Conservation (phyloP, 306 rosid genomes). For the Abrus precatorius region DNA sequence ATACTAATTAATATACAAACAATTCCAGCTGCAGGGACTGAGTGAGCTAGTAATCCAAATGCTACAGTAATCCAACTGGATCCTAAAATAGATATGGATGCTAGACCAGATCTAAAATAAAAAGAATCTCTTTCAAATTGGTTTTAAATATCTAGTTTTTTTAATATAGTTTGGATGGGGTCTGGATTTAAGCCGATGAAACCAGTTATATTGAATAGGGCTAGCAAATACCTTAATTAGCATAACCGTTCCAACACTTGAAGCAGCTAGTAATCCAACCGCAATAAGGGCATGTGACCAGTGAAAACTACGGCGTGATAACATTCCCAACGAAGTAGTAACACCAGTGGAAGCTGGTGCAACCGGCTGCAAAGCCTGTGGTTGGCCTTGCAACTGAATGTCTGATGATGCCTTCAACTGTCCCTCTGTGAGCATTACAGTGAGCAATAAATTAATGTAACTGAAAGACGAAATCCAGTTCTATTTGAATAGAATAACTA, state of each 20-base stretch:
- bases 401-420: conserved; percentile 56
- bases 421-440: conserved; percentile 55
- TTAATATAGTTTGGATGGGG: too few relatives aligned
- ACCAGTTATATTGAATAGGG: too few relatives aligned
- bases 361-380: conserved; percentile 61
- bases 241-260: conserved; percentile 77
- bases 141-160: too few relatives aligned
- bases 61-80: too few relatives aligned
- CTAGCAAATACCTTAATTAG: conserved; percentile 67
- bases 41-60: too few relatives aligned
- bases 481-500: conserved; percentile 7
- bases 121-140: too few relatives aligned
- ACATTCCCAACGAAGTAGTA: conserved; percentile 48
- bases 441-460: conserved; percentile 18
- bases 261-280: conserved; percentile 70
- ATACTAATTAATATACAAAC: too few relatives aligned
- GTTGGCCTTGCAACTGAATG: conserved; percentile 56
- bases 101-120: too few relatives aligned
- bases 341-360: conserved; percentile 55
- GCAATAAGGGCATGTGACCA: conserved; percentile 81
- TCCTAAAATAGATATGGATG: too few relatives aligned
- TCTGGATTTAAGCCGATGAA: too few relatives aligned
- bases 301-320: conserved; percentile 58
- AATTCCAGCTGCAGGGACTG: too few relatives aligned
- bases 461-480: neutral